phyloP scores from a whole-genome alignment of 2,329 filamentous ascomycete species.

The Ascochyta pisi region DNA sequence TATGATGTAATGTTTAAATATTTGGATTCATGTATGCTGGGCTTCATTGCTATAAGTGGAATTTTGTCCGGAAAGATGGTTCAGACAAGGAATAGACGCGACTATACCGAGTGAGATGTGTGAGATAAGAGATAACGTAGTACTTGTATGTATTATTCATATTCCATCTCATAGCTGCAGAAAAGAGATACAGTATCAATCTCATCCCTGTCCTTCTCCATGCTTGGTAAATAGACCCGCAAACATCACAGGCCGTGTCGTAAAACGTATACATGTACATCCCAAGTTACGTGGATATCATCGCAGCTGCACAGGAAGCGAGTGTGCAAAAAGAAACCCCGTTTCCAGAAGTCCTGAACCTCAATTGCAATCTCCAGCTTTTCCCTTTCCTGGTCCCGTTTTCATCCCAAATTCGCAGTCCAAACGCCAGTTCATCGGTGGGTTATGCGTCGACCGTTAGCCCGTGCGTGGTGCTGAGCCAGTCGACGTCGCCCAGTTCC shows the following conservation, averaged over 20 bases:
- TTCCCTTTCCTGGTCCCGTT: background rate
- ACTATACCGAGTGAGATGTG: too few species aligned
- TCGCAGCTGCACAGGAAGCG: background rate
- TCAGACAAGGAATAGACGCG: too few species aligned
- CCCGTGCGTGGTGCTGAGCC: conserved; percentile 23
- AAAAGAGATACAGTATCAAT: background rate
- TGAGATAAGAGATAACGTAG: too few species aligned
- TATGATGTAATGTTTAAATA: too few species aligned
- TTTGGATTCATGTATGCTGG: too few species aligned
- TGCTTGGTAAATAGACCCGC: background rate
- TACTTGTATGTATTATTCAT: too few species aligned
- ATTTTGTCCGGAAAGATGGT: too few species aligned
- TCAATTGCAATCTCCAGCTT: too few species aligned
- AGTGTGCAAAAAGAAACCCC: too few species aligned
- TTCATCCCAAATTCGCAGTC: background rate
- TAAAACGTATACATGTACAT: background rate
- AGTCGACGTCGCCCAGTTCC: conserved; percentile 23
- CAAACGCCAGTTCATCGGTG: background rate
- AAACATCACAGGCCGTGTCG: background rate
- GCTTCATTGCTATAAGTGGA: too few species aligned
- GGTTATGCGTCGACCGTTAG: conserved; percentile 21
- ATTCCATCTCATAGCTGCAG: too few species aligned
- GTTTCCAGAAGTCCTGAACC: too few species aligned
- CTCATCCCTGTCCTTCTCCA: background rate
- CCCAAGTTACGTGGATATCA: background rate